Percentiles rank a stretch among this genome's conserved stretches.
Conservation (phyloP, 257 asterid species). For the Solanum megistacrolobum region DNA sequence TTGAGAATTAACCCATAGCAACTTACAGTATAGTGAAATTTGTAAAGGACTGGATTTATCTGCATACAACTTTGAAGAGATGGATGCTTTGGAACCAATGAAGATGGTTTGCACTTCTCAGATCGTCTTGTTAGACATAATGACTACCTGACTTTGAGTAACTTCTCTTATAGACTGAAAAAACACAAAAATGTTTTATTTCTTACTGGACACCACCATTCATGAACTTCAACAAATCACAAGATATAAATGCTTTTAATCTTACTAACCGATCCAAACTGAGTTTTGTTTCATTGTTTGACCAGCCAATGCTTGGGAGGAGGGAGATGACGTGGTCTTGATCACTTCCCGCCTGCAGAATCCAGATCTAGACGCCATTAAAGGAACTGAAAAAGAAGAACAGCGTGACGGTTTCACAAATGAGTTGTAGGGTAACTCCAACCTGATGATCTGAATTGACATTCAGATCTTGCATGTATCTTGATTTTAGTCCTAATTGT, state of each 20-base stretch:
- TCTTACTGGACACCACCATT: background rate
- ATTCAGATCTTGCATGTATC: background rate
- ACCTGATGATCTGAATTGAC: background rate
- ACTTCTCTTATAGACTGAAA: background rate
- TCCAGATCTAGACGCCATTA: slow-evolving; percentile 64
- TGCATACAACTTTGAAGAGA: background rate
- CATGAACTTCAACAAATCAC: background rate
- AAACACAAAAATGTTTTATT: background rate
- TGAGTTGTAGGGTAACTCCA: slow-evolving; percentile 52
- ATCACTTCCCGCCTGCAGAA: slow-evolving; percentile 80
- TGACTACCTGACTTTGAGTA: background rate
- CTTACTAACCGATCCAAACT: background rate
- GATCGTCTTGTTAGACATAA: background rate
- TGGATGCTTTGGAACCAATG: background rate
- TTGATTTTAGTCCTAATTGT: slow-evolving; percentile 4
- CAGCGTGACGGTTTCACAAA: slow-evolving; percentile 58
- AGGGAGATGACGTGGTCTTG: slow-evolving; percentile 92
- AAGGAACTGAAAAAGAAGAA: slow-evolving; percentile 38
- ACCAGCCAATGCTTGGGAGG: slow-evolving; percentile 99
- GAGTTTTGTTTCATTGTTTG: background rate
- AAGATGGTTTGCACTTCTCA: background rate
- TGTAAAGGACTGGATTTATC: background rate
- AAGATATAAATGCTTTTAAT: background rate
- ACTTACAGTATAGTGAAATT: background rate
- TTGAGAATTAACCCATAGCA: background rate